These are phyloP conservation scores for Aspergillus sp. DNA, from an alignment of 2,329 filamentous ascomycete species.

Conservation along the genomic window DNA sequence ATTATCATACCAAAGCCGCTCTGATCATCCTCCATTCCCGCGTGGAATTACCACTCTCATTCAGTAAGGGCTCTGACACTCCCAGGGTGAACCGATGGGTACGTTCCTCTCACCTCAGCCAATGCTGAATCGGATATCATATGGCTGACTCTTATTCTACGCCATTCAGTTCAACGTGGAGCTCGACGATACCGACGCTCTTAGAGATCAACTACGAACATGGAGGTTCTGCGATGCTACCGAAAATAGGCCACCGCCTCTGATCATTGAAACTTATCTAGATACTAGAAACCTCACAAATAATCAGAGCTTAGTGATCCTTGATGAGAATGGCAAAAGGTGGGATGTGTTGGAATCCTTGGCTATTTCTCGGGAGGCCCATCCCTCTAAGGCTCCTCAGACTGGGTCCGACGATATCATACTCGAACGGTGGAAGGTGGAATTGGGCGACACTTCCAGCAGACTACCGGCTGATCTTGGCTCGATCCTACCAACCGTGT, in stretches of 20 bases:
- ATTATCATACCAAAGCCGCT: conserved; percentile 84
- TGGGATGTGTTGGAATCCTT: conserved; percentile 88
- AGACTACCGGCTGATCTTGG: conserved; percentile 51
- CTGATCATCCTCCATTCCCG: conserved; percentile 76
- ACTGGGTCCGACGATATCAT: conserved; percentile 63
- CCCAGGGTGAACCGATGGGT: conserved; percentile 83
- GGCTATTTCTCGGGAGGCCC: conserved; percentile 51
- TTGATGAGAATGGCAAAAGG: conserved; percentile 82
- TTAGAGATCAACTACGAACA: conserved; percentile 68
- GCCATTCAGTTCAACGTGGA: conserved; percentile 81
- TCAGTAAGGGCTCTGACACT: conserved; percentile 49
- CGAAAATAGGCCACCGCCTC: conserved; percentile 68
- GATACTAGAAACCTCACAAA: conserved; percentile 71
- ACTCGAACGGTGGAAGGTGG: conserved; percentile 84
- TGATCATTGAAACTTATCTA: conserved; percentile 86
- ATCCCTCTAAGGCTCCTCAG: conserved; percentile 37
- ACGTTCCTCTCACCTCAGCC: conserved; percentile 31
- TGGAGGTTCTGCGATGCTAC: conserved; percentile 78
- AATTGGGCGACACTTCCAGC: conserved; percentile 59
- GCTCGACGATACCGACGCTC: conserved; percentile 84
- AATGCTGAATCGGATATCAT: not conserved
- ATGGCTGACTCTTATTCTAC: not conserved
- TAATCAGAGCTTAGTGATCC: conserved; percentile 77
- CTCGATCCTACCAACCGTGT: conserved; percentile 71
- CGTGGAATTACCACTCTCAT: conserved; percentile 58